Evolutionary conservation across 2,329 filamentous ascomycete species (phyloP), one percentile per base, ranked within the genome.

Genomic region (Curvularia verruculosa): DNA sequence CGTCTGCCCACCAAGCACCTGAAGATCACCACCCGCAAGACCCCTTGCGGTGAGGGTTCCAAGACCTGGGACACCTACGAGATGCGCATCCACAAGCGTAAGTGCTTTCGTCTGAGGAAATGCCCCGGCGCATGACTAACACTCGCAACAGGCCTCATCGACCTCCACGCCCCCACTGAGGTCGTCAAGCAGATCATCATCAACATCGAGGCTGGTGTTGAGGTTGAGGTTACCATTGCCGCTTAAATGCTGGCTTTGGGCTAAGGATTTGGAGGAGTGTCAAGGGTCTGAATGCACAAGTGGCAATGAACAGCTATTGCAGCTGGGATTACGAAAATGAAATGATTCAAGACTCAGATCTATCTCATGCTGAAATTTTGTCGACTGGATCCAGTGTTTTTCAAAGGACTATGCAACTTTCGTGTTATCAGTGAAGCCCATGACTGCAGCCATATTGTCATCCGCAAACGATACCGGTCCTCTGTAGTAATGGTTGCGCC

Each of bases 51-150:
- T 90, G 95, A 99, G 88, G 95, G 95, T 84, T 96, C 90, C 83
- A 99, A 99, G 92, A 99, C 95, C 79, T 99, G 95, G 95, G 95
- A 98, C 81, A 89, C 86, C 82, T 99, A 86, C 83, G 94, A 99
- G 89, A 96, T 99, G 92, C 90, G 94, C 84, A 96, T 97, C 81
- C 92, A 97, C 88, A 97, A 97, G 90, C 90, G 93, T 68, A 58
- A 43, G 55, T 50, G n/a, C 26, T 28, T 18, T n/a, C 5, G 8
- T 5, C 4, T 15, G 43, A n/a, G 18, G 28, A 39, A 28, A 26
- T 24, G 18, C 5, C 26, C 15, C 9, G 15, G 29, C 23, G 28
- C 21, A 41, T 28, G 34, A 29, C 44, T 56, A 56, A 56, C 12
- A n/a, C 10, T 7, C 24, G n/a, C n/a, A 26, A 29, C 31, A 68